Conservation (phyloP, 371 early-diverging fungal species). For the Coemansia linderi region DNA sequence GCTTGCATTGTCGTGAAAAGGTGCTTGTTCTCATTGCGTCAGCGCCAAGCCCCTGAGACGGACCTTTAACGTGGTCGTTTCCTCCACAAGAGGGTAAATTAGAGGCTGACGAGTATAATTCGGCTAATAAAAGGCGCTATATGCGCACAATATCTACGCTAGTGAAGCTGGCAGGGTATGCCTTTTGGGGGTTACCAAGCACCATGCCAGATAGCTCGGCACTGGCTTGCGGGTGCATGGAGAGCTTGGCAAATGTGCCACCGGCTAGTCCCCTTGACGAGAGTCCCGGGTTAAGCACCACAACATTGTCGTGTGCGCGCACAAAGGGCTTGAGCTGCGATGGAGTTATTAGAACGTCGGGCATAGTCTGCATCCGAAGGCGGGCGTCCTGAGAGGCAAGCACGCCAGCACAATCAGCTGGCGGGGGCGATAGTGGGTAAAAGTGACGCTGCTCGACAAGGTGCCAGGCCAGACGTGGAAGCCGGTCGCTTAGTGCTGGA, state of each 20-base stretch:
- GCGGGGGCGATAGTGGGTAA: conserved; percentile 78
- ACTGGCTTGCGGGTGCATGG: conserved; percentile 14
- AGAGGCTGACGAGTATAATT: background rate
- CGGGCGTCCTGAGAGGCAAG: conserved; percentile 58
- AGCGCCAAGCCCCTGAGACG: background rate
- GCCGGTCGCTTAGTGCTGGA: conserved; percentile 59
- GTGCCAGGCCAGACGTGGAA: conserved; percentile 67
- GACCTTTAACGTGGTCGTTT: background rate
- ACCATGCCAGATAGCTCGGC: background rate
- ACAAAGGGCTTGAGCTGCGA: conserved; percentile 70
- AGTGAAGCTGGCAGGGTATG: conserved; percentile 34
- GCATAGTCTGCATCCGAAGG: conserved; percentile 62
- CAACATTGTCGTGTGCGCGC: conserved; percentile 60
- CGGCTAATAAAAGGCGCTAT: conserved; percentile 6
- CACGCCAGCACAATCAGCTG: conserved; percentile 30
- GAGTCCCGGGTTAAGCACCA: conserved; percentile 82
- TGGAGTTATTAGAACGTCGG: conserved; percentile 81
- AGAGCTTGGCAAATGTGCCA: conserved; percentile 70
- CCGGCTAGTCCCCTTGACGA: conserved; percentile 63
- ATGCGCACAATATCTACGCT: conserved; percentile 47
- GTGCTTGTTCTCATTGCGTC: background rate
- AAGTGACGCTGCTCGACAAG: conserved; percentile 79
- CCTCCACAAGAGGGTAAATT: background rate
- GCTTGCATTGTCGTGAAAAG: no score
- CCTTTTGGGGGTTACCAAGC: conserved; percentile 12